Conservation (phyloP, 2,329 filamentous ascomycete genomes). For the Coleophoma eucalyptorum region DNA sequence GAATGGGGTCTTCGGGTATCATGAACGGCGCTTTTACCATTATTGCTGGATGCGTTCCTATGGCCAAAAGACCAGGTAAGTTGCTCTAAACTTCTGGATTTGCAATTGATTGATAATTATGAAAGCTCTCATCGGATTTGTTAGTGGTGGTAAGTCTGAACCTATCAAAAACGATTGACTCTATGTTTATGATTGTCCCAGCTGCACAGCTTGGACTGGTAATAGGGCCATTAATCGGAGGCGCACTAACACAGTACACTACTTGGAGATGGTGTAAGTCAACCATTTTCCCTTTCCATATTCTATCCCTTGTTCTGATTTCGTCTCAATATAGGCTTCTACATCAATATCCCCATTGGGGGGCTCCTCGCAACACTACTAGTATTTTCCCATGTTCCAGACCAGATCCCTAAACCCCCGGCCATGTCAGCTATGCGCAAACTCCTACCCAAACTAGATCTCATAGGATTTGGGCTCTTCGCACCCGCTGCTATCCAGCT, state of each 20-base stretch:
- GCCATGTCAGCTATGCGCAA: constrained; percentile 1
- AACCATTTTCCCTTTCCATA: neutral
- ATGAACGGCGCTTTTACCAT: constrained; percentile 47
- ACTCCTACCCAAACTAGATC: constrained; percentile 21
- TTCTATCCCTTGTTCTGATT: neutral
- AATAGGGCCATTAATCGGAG: constrained; percentile 24
- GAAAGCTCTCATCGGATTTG: neutral
- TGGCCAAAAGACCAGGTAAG: constrained; percentile 5
- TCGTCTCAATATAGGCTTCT: constrained; percentile 17
- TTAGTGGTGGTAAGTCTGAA: neutral
- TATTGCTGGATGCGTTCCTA: constrained; percentile 30
- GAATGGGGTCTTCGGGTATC: constrained; percentile 45
- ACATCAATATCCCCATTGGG: constrained; percentile 35
- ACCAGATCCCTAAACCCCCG: constrained; percentile 14
- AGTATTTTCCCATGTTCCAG: constrained; percentile 30
- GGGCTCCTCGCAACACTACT: constrained; percentile 25
- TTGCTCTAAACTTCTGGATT: neutral
- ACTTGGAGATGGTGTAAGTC: constrained; percentile 30
- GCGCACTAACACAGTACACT: constrained; percentile 26
- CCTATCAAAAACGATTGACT: neutral
- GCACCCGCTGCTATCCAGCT: constrained; percentile 26
- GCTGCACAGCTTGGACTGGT: constrained; percentile 8
- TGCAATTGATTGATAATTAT: neutral
- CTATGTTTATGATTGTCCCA: neutral
- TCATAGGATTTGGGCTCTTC: constrained; percentile 28